Base-by-base conservation (phyloP, 2,329 filamentous ascomycete species). In the Penicillium palitans region DNA sequence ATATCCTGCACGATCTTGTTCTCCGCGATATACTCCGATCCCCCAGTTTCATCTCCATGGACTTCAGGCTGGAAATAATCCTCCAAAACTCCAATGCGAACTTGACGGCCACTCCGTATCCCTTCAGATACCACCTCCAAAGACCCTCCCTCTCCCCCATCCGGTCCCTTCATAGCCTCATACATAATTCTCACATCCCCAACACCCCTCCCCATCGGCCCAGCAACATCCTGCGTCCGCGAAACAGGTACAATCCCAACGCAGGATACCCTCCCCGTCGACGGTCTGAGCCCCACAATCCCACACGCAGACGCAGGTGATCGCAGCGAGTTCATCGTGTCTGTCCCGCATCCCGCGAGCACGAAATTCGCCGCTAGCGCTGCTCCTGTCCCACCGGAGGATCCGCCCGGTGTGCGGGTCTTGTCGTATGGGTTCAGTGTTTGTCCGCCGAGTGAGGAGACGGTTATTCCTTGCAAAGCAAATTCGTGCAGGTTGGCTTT, bases 381-480 rank as follows among this genome's bases (percentile, higher is more conserved):
- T 0, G 84, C 85, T 0, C 83, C 85, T 0, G 83, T 86, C 0
- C 86, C 87, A 12, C 86, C 86, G 31, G 84, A 87, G 45, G 82
- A 86, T 1, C 86, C 87, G 4, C 86, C 87, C 0, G 86, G 86
- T 0, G 86, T 89, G n/a, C 88, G 81, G 0, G 79, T 80, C 2
- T 76, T 70, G 68, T 90, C 86, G 63, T 91, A 90, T 0, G 87
- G 85, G 68, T 89, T 89, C 60, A 84, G 69, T 0, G 86, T 87
- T 70, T 89, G 87, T 0, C 87, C 86, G 13, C 84, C 85, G 0
- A 87, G 68, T 0, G 84, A 87, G 0, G 85, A 88, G 1, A 87
- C 84, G 1, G 81, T 82, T 40, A 88, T 75, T 0, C 86, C 87
- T 66, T 89, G 85, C 0, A 88, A 74, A 0, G 86, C 86, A 51